Evolutionary conservation across 495 filamentous ascomycete species (phyloP).

Genomic region (Aspergillus homomorphus): DNA sequence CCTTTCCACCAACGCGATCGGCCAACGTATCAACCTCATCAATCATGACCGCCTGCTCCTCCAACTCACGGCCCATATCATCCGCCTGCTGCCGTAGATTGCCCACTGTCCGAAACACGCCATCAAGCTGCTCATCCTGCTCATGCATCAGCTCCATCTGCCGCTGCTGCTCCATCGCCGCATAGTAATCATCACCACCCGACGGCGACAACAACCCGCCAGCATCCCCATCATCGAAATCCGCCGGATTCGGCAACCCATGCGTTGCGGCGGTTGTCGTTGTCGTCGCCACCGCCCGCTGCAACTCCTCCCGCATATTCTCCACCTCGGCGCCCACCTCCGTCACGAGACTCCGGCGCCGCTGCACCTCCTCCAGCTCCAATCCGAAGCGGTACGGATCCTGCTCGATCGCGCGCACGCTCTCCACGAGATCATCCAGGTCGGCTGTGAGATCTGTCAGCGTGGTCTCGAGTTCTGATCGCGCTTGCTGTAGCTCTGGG

Average conservation of each 20-base stretch:
- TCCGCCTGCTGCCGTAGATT: slow-evolving; percentile 85
- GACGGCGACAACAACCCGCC: slow-evolving; percentile 20
- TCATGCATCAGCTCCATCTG: slow-evolving; percentile 90
- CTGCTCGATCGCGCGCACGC: slow-evolving; percentile 81
- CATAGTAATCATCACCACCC: slow-evolving; percentile 65
- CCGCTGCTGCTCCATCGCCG: slow-evolving; percentile 87
- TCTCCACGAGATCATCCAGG: slow-evolving; percentile 82
- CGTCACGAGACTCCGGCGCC: slow-evolving; percentile 77
- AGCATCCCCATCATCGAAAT: slow-evolving; percentile 49
- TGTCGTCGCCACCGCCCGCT: slow-evolving; percentile 46
- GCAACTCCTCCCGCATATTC: slow-evolving; percentile 81
- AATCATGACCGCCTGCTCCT: slow-evolving; percentile 83
- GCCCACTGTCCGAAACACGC: slow-evolving; percentile 88
- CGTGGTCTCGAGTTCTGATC: slow-evolving; percentile 73
- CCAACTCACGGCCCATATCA: slow-evolving; percentile 91
- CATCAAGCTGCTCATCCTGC: slow-evolving; percentile 89
- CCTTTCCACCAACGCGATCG: slow-evolving; percentile 80
- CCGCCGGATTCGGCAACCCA: slow-evolving; percentile 66
- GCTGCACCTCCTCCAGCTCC: slow-evolving; percentile 74
- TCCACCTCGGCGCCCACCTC: slow-evolving; percentile 87
- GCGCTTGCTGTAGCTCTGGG: slow-evolving; percentile 83
- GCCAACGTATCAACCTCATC: slow-evolving; percentile 76
- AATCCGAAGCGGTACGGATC: slow-evolving; percentile 90
- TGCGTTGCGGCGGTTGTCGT: slow-evolving; percentile 18
- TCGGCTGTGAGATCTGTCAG: slow-evolving; percentile 78